These are phyloP conservation scores for Ophiocordyceps camponoti-floridani DNA, from an alignment of 2,329 filamentous ascomycete genomes.

Conservation along the genomic window DNA sequence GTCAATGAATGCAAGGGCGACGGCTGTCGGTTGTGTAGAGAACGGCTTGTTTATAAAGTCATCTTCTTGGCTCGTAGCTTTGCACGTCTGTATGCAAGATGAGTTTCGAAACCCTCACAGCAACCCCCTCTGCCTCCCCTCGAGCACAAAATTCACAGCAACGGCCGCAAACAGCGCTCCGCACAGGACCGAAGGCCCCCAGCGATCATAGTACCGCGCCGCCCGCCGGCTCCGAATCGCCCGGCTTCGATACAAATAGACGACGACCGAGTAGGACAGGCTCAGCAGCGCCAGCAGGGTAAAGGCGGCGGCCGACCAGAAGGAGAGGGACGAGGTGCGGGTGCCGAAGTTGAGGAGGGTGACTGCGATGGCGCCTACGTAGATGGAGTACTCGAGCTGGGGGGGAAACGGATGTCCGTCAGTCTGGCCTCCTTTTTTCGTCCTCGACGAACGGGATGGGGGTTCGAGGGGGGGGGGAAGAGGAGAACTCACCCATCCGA, in stretches of 20 bases:
- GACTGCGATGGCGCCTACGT: slow-evolving; percentile 74
- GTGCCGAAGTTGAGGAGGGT: slow-evolving; percentile 67
- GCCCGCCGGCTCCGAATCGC: slow-evolving; percentile 70
- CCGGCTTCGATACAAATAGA: slow-evolving; percentile 77
- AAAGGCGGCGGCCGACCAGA: slow-evolving; percentile 59
- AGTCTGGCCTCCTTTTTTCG: background rate
- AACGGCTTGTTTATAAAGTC: too few species aligned
- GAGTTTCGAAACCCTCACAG: too few species aligned
- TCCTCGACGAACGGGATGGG: background rate
- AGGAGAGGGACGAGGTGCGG: slow-evolving; percentile 36
- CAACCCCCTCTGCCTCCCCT: slow-evolving; percentile 42
- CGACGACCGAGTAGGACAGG: slow-evolving; percentile 64
- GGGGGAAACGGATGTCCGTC: too few species aligned
- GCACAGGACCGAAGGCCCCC: slow-evolving; percentile 68
- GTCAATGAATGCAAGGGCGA: too few species aligned
- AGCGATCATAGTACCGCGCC: slow-evolving; percentile 83
- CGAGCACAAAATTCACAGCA: slow-evolving; percentile 61
- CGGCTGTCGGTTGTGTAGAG: too few species aligned
- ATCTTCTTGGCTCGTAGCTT: too few species aligned
- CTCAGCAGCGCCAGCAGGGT: slow-evolving; percentile 63
- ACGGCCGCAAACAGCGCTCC: slow-evolving; percentile 56
- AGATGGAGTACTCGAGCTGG: slow-evolving; percentile 87
- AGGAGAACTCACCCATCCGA: slow-evolving; percentile 57
- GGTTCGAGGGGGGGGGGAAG: background rate
- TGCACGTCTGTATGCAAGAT: too few species aligned